Base-by-base conservation (phyloP, 805 yeast species). In the Lipomyces yamadae region DNA sequence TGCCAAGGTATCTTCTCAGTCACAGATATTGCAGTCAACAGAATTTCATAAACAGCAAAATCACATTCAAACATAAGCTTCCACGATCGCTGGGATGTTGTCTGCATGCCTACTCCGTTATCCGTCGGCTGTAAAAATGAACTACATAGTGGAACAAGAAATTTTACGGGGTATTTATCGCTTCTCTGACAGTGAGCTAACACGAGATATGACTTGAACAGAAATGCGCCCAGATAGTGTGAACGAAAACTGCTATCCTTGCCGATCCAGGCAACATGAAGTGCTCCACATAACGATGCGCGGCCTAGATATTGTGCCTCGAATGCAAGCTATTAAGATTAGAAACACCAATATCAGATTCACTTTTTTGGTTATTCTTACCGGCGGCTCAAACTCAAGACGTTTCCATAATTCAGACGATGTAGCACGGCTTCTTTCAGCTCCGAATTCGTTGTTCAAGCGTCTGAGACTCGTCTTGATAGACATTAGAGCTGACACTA, bases 151-250 rank as follows among this genome's bases (percentile, higher is more conserved):
- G 71, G 59, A 11, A 69, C 59, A 60, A 69, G 29, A 24, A 67
- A 69, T 48, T 60, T 61, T 34, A 69, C 71, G 24, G 52, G 18
- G 52, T 60, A 69, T 35, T 56, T 53, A 15, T 60, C 60, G 11
- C 56, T 34, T 30, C 58, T 64, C 3, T 59, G 61, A 32, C 34
- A 50, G 42, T 57, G 13, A 4, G 69, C 68, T 10, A 69, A 29
- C 8, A 69, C 64, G 13, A 68, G 53, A 55, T 65, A 62, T 8
- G 69, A 68, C 55, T 69, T 67, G 63, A 69, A 69, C 60, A 69
- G 57, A 35, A 67, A 66, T 6, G 60, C 62, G 8, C 63, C 71
- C 42, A 60, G 50, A 30, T 69, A 69, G 35, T 64, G 64, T 6
- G 63, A 58, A 3, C 67, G 53, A n/a, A 37, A 15, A 33, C 54